Evolutionary conservation across 176 grass and related monocot genomes (phyloP).

Genomic region (Musa troglodytarum): DNA sequence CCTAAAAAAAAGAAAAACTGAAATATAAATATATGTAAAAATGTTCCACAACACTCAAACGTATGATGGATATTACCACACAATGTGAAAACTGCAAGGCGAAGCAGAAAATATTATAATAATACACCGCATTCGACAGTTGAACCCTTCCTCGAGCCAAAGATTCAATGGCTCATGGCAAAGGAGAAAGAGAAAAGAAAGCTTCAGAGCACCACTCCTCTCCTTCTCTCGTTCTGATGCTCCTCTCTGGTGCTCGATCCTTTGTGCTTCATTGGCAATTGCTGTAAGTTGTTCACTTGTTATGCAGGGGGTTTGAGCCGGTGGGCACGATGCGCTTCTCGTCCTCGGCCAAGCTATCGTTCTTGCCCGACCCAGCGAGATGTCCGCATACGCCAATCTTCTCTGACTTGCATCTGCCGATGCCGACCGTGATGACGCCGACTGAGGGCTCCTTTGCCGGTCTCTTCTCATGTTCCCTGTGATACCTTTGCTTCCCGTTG

Average conservation of each 20-base stretch:
- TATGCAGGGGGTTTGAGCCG: slow-evolving; percentile 70
- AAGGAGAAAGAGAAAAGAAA: background rate
- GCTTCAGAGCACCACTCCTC: background rate
- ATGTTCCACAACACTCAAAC: no score
- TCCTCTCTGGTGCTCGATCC: no score
- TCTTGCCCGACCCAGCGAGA: background rate
- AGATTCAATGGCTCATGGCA: no score
- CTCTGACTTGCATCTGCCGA: slow-evolving; percentile 1
- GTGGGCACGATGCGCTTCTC: slow-evolving; percentile 65
- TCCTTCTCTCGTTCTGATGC: background rate
- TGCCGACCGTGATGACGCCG: slow-evolving; percentile 31
- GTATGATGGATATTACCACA: no score
- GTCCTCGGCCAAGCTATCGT: slow-evolving; percentile 24
- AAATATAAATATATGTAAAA: no score
- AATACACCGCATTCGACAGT: no score
- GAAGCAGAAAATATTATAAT: no score
- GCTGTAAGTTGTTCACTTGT: slow-evolving; percentile 28
- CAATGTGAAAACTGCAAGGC: no score
- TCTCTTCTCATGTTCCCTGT: background rate
- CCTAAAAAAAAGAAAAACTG: no score
- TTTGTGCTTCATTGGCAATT: no score
- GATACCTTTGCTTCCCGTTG: no score
- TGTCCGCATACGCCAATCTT: background rate
- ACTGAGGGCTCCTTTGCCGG: background rate
- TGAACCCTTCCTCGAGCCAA: no score